These are phyloP conservation scores for Camelina hispida DNA, from an alignment of 345 rosid species.

Conservation along the genomic window DNA sequence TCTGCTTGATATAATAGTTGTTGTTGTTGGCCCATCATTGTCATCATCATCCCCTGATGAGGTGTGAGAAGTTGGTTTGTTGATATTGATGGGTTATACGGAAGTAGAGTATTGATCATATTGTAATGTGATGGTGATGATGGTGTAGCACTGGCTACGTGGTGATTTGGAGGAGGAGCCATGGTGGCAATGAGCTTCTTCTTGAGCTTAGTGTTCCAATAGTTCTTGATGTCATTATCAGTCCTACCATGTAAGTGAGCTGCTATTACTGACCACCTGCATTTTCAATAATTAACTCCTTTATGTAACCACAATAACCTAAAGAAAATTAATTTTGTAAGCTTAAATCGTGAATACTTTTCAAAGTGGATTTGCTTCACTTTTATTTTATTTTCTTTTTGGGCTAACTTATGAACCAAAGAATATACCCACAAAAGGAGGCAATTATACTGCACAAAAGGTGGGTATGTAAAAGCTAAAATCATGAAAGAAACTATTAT, in stretches of 20 bases:
- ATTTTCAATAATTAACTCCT: slow-evolving; percentile 9
- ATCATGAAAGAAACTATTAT: neutral
- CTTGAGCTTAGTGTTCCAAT: slow-evolving; percentile 96
- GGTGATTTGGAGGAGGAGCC: slow-evolving; percentile 42
- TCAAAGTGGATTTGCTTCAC: slow-evolving; percentile 18
- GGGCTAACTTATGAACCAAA: slow-evolving; percentile 34
- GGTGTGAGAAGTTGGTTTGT: slow-evolving; percentile 45
- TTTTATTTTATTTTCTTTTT: neutral
- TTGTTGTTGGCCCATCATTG: slow-evolving; percentile 48
- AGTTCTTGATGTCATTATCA: slow-evolving; percentile 88
- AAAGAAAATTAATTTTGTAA: neutral
- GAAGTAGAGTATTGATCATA: slow-evolving; percentile 36
- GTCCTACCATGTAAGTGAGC: slow-evolving; percentile 91
- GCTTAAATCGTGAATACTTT: slow-evolving; percentile 17
- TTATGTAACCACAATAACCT: slow-evolving; percentile 7
- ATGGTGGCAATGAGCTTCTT: slow-evolving; percentile 62
- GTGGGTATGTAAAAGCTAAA: slow-evolving; percentile 34
- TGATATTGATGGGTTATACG: slow-evolving; percentile 48
- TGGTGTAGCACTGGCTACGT: slow-evolving; percentile 37
- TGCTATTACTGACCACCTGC: slow-evolving; percentile 90
- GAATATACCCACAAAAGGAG: slow-evolving; percentile 41
- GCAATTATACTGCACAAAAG: slow-evolving; percentile 45
- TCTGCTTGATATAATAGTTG: slow-evolving; percentile 42
- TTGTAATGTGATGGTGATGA: slow-evolving; percentile 46
- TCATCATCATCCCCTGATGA: slow-evolving; percentile 46